Evolutionary conservation across 1,284 basidiomycete genomes (phyloP), one percentile per base, ranked within the genome.

Genomic region (Bjerkandera adusta): DNA sequence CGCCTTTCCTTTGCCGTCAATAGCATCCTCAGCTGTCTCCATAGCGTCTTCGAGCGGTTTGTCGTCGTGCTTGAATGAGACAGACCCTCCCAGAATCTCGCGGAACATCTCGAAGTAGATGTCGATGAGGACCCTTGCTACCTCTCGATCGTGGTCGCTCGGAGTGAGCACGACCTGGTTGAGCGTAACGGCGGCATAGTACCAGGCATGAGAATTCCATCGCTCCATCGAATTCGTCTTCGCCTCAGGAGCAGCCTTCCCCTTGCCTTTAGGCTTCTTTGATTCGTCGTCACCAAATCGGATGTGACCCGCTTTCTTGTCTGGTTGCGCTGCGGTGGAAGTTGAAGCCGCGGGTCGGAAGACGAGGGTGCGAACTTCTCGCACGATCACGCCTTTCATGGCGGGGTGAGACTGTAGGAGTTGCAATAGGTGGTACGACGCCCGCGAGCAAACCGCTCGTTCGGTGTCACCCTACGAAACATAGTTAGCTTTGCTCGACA

Each of bases 21-120:
- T 64, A 51, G 51, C 60, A 8, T 42, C 51, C 21, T 47, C 45
- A 29, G 32, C 43, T 13, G 4, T 47, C 22, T 21, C 15, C 16
- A 32, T 56, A 33, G 63, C 70, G 44, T 67, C 71, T 36, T 63
- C 60, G 8, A 59, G 62, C 3, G 62, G 64, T 27, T 61, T 62
- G 8, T 59, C 59, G 12, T 48, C 60, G 36, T 58, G 62, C 11
- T 65, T 67, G 12, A 62, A 67, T 20, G 61, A 65, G 5, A 62
- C 70, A 10, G 63, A 66, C 16, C 54, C 57, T 0, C 89, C 85
- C 1, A 97, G 76, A 10, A 96, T 72, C 60, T 93, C 92, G 56
- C 88, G 77, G 70, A 99, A 99, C 58, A 99, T 79, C 69, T 95
- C 89, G 62, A 99, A 99, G 69, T 99, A 99, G 8, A 96, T 77